These are phyloP conservation scores for Astrothelium macrocarpum DNA, from an alignment of 495 filamentous ascomycete genomes.

Conservation along the genomic window DNA sequence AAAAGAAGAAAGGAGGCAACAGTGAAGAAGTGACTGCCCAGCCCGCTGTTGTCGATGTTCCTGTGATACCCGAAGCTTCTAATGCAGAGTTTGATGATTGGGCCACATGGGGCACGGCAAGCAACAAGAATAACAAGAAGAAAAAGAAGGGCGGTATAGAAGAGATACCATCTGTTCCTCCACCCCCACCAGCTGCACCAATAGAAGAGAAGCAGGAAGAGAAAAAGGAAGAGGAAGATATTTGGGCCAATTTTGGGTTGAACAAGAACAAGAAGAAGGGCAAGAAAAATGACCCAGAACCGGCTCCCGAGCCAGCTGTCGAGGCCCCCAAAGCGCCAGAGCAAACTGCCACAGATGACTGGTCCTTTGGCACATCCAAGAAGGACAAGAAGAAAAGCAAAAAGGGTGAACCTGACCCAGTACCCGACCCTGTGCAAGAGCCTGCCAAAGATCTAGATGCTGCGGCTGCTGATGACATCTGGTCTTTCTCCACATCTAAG, in stretches of 20 bases:
- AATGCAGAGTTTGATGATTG: neutral
- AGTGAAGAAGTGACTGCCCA: neutral
- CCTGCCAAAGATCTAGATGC: conserved; percentile 11
- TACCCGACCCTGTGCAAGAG: neutral
- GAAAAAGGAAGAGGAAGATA: neutral
- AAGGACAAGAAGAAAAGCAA: conserved; percentile 21
- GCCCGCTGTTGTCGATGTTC: neutral
- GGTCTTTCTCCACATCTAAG: neutral
- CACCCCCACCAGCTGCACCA: neutral
- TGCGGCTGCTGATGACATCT: conserved; percentile 17
- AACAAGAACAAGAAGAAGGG: neutral
- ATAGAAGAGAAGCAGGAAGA: neutral
- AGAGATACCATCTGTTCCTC: neutral
- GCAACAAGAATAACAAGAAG: conserved; percentile 21
- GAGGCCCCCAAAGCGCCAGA: neutral
- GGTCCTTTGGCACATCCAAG: neutral
- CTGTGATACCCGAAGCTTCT: neutral
- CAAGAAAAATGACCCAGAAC: neutral
- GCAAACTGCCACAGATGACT: neutral
- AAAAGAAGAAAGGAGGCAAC: conserved; percentile 9
- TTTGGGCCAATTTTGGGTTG: neutral
- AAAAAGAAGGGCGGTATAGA: conserved; percentile 21
- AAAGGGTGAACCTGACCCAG: conserved; percentile 1
- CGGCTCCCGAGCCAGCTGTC: neutral
- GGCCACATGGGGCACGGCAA: neutral